Percentiles rank a stretch among this genome's conserved stretches.
Conservation (phyloP, 108 stramenopile genomes). For the Schizochytrium sp. region DNA sequence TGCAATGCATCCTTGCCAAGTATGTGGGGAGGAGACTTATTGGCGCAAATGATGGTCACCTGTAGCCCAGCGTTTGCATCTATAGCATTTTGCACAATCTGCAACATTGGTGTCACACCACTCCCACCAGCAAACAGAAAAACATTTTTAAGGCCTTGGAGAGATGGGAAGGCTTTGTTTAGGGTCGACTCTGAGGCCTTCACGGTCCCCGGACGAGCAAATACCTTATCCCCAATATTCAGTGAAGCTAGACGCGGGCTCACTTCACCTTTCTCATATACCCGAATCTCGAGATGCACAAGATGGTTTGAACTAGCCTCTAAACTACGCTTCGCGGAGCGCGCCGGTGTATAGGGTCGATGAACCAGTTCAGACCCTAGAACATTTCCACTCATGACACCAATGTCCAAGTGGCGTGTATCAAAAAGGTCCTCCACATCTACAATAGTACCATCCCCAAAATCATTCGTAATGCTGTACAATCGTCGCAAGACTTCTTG, state of each 20-base stretch:
- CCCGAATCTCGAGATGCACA: constrained; percentile 14
- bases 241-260: background rate
- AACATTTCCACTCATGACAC: background rate
- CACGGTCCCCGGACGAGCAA: constrained; percentile 10
- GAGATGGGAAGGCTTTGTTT: background rate
- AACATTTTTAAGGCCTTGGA: background rate
- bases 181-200: background rate
- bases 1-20: background rate
- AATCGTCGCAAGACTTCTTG: background rate
- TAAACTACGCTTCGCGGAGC: constrained; percentile 12
- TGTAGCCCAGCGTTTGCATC: background rate
- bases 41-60: background rate
- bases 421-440: constrained; percentile 15
- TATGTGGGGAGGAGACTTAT: constrained; percentile 17
- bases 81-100: constrained; percentile 27
- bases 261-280: background rate
- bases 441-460: constrained; percentile 24
- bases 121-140: constrained; percentile 47
- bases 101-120: constrained; percentile 40
- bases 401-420: constrained; percentile 3
- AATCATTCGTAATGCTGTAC: background rate
- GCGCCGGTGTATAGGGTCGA: constrained; percentile 7
- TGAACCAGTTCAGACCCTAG: background rate
- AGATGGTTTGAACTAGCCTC: background rate
- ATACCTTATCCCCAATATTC: background rate